Conservation (phyloP, 1,139 yeast genomes). For the Yamadazyma atmosphaerica region DNA sequence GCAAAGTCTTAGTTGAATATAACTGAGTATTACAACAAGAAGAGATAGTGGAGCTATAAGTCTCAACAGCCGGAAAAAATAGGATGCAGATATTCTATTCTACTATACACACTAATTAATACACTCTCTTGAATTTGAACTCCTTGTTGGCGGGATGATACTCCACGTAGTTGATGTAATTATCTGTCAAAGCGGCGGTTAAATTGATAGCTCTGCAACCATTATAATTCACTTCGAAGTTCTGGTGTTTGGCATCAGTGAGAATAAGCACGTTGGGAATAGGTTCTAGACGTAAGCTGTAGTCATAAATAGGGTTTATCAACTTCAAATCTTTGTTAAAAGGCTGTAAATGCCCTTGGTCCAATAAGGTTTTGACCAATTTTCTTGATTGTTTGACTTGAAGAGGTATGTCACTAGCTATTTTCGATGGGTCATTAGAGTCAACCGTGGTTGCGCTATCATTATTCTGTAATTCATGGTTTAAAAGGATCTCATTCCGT, state of each 20-base stretch:
- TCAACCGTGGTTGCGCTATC: constrained; percentile 16
- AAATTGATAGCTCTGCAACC: constrained; percentile 82
- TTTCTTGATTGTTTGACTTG: constrained; percentile 68
- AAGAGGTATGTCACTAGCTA: constrained; percentile 20
- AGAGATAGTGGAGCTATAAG: neutral
- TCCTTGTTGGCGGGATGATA: constrained; percentile 60
- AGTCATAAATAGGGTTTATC: constrained; percentile 68
- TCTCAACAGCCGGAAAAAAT: no score
- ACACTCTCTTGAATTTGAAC: constrained; percentile 1
- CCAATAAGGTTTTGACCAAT: constrained; percentile 74
- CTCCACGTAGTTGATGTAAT: constrained; percentile 64
- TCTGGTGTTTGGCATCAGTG: constrained; percentile 68
- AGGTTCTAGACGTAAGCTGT: constrained; percentile 70
- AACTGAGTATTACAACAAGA: neutral
- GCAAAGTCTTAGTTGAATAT: no score
- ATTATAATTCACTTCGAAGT: constrained; percentile 74
- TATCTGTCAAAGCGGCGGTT: constrained; percentile 51
- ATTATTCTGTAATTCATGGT: constrained; percentile 19
- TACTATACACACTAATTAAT: no score
- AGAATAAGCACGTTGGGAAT: constrained; percentile 70
- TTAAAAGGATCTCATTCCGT: constrained; percentile 57
- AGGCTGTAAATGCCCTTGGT: constrained; percentile 88
- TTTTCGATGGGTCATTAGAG: neutral
- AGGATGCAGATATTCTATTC: no score
- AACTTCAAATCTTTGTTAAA: constrained; percentile 63